phyloP scores from a whole-genome alignment of 768 basidiomycete species.

The Xerocomellus amylosporus region DNA sequence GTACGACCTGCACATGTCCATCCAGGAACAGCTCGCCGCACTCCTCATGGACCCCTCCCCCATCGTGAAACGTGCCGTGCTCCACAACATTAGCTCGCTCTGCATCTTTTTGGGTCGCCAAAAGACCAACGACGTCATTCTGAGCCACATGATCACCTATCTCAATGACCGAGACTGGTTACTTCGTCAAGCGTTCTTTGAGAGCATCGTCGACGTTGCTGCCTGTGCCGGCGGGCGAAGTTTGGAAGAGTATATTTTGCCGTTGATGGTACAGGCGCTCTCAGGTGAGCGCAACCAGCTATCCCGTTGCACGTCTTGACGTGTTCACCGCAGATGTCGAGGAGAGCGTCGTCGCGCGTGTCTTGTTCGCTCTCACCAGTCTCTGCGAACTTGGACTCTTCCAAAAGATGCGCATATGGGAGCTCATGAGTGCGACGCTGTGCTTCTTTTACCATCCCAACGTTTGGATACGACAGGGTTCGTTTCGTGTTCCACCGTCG shows the following conservation, averaged over 20 bases:
- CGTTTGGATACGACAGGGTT: constrained; percentile 92
- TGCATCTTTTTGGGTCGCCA: constrained; percentile 93
- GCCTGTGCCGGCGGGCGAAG: constrained; percentile 89
- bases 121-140: constrained; percentile 89
- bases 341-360: constrained; percentile 89
- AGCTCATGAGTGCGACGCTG: constrained; percentile 82
- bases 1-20: constrained; percentile 77
- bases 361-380: constrained; percentile 82
- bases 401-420: constrained; percentile 96
- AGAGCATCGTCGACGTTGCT: constrained; percentile 93
- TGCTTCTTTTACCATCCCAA: constrained; percentile 96
- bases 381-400: constrained; percentile 88
- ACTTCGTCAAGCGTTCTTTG: constrained; percentile 88
- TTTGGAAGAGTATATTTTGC: constrained; percentile 95
- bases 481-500: background rate
- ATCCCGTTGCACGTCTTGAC: background rate
- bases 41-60: constrained; percentile 88
- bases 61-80: constrained; percentile 86
- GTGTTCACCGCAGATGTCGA: constrained; percentile 72
- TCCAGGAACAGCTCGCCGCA: constrained; percentile 84
- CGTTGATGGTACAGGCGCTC: constrained; percentile 91
- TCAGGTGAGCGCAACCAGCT: constrained; percentile 80
- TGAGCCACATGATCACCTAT: constrained; percentile 85
- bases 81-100: constrained; percentile 81
- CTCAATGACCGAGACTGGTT: constrained; percentile 92